Base-by-base conservation (phyloP, 768 basidiomycete species). In the Agrocybe pediades region DNA sequence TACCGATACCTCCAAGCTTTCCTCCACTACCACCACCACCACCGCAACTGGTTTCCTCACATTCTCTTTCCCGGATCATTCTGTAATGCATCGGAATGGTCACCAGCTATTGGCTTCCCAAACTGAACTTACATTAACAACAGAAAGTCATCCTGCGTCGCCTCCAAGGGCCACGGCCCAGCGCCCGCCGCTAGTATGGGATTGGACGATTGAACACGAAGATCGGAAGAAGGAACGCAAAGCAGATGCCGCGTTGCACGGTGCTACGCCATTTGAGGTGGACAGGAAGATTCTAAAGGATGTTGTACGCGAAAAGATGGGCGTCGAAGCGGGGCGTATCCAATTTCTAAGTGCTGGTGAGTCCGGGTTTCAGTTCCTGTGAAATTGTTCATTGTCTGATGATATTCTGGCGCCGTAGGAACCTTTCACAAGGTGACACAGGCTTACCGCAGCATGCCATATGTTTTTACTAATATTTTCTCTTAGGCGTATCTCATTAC, bases 361-460 rank as follows among this genome's bases (percentile, higher is more conserved):
- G 86, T 27, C 46, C 41, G 40, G 49, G 57, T 57, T 65, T 53
- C 53, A 58, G 25, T 43, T 55, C 39, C 54, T 53, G 48, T 40
- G 56, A 40, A 36, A n/a, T n/a, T n/a, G n/a, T 33, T 11, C 43
- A 19, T 27, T 43, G 27, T 9, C 29, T 53, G 39, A 56, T 45
- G 42, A 49, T 41, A 55, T 51, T 46, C 46, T 24, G 33, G 49
- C 19, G 48, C 54, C n/a, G 26, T 40, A 89, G 90, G 91, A 21
- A 92, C 91, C 1, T 93, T 93, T 72, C 91, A 93, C 68, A 93
- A 93, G 74, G 90, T 71, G 69, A 40, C 30, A 17, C 21, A 49
- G n/a, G 26, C 41, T 51, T 41, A 13, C 48, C 15, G 16, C 19
- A 41, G 8, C 25, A 11, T 17, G 26, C 15, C 17, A 36, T 25